Conservation (phyloP, 2,329 filamentous ascomycete species). For the Arthrobotrys entomopaga region DNA sequence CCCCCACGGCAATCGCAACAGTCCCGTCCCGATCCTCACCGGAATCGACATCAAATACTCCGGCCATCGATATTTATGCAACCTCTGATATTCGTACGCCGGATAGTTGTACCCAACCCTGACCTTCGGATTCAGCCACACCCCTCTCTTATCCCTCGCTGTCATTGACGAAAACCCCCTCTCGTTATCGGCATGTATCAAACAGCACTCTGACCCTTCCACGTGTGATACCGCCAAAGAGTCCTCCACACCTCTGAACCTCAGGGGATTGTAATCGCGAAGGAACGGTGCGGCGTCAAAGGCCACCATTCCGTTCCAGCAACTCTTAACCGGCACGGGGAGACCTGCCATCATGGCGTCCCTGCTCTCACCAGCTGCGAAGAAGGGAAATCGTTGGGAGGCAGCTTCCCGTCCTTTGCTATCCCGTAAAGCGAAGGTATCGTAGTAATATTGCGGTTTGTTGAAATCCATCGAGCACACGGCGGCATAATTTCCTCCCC, state of each 20-base stretch:
- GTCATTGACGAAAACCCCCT: constrained; percentile 59
- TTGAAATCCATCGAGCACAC: constrained; percentile 72
- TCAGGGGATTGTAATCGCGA: constrained; percentile 62
- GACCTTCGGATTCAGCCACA: constrained; percentile 76
- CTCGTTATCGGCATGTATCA: constrained; percentile 78
- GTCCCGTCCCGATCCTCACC: constrained; percentile 60
- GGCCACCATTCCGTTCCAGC: constrained; percentile 73
- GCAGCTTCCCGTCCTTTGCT: constrained; percentile 66
- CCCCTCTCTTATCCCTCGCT: constrained; percentile 63
- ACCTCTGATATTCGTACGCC: constrained; percentile 66
- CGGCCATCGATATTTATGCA: constrained; percentile 63
- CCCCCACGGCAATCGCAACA: constrained; percentile 62
- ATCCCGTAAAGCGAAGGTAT: constrained; percentile 72
- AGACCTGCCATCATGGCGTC: constrained; percentile 67
- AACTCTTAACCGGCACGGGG: constrained; percentile 71
- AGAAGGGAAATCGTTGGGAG: constrained; percentile 71
- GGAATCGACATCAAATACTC: constrained; percentile 65
- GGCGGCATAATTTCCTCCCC: constrained; percentile 70
- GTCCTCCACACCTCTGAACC: constrained; percentile 74
- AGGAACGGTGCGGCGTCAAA: constrained; percentile 70
- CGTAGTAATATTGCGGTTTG: constrained; percentile 69
- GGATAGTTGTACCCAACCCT: constrained; percentile 72
- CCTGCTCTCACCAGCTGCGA: constrained; percentile 66
- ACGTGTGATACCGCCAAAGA: constrained; percentile 72
- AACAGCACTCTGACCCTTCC: constrained; percentile 82